Conservation (phyloP, 805 yeast species). For the Yarrowia hollandica region DNA sequence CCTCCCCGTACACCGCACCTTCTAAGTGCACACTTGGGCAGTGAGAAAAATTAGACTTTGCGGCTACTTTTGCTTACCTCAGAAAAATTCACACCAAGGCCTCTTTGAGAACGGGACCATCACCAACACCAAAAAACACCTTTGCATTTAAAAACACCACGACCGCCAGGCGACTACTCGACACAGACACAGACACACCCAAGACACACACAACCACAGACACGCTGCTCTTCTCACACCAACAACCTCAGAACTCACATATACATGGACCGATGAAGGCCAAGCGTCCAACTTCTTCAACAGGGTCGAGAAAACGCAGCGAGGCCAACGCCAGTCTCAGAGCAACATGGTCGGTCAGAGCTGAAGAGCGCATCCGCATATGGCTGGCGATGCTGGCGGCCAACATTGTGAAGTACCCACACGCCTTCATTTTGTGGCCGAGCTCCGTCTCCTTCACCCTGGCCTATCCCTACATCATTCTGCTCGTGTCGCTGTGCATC, state of each 20-base stretch:
- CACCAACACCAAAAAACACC: not conserved
- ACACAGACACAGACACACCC: too few species aligned
- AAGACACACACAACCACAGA: not conserved
- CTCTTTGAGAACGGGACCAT: too few species aligned
- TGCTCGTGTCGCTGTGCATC: conserved; percentile 36
- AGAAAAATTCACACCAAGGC: conserved; percentile 24
- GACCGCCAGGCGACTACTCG: conserved; percentile 4
- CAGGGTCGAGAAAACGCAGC: conserved; percentile 13
- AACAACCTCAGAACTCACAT: not conserved
- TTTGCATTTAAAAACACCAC: not conserved
- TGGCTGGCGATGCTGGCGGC: conserved; percentile 28
- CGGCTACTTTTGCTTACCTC: conserved; percentile 26
- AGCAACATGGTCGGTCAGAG: not conserved
- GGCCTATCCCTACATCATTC: conserved; percentile 50
- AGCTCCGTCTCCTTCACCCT: conserved; percentile 49
- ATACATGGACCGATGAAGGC: conserved; percentile 26
- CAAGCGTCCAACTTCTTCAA: not conserved
- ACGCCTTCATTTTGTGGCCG: conserved; percentile 52
- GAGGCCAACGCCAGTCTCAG: not conserved
- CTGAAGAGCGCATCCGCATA: conserved; percentile 25
- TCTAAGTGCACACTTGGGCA: too few species aligned
- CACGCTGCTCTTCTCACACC: not conserved
- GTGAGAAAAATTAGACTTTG: conserved; percentile 4
- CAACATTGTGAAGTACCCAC: conserved; percentile 40
- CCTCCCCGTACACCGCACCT: conserved; percentile 20